Evolutionary conservation across 1,284 basidiomycete genomes (phyloP), one percentile per base, ranked within the genome.

Genomic region (Veloboletus limbatus): DNA sequence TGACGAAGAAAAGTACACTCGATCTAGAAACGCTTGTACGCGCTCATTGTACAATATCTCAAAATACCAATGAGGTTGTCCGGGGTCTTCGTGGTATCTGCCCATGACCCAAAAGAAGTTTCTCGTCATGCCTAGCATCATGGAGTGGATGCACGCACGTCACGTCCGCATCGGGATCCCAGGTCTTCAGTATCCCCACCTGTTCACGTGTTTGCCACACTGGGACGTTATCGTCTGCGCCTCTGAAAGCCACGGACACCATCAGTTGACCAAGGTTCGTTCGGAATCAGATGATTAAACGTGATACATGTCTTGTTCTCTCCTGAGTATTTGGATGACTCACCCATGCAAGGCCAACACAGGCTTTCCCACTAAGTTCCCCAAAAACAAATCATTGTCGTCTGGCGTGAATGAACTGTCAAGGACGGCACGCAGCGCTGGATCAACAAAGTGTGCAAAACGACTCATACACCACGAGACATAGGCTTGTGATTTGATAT

Each of bases 401-500:
- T 92, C 92, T 8, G 85, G 79, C 0, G 84, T 82, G 26, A 93
- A 70, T 0, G 88, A 79, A 0, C 82, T 74, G 45, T 84, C 77
- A 3, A 96, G 74, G 25, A 95, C 75, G 2, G 82, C 79, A 27
- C 81, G 77, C 26, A 92, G 68, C 0, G 72, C 63, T 0, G 92
- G 90, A 60, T 96, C 92, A 16, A 85, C 73, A 62, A 79, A 91
- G 60, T 90, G 90, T 2, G 76, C 73, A n/a, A 79, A 82, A 76
- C 77, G 77, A 45, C 82, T 83, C 65, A 85, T 76, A 2, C 74
- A 77, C 60, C 86, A 79, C 1, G 88, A 78, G 1, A 95, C 79
- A 56, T 96, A 96, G 35, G 87, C 75, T 54, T 92, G 88, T 3
- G 92, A 88, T 57, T 91, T 94, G 57, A 89, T 78, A 62, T 87